Evolutionary conservation across 1,284 basidiomycete genomes (phyloP).

Genomic region (Termitomyces sp.): DNA sequence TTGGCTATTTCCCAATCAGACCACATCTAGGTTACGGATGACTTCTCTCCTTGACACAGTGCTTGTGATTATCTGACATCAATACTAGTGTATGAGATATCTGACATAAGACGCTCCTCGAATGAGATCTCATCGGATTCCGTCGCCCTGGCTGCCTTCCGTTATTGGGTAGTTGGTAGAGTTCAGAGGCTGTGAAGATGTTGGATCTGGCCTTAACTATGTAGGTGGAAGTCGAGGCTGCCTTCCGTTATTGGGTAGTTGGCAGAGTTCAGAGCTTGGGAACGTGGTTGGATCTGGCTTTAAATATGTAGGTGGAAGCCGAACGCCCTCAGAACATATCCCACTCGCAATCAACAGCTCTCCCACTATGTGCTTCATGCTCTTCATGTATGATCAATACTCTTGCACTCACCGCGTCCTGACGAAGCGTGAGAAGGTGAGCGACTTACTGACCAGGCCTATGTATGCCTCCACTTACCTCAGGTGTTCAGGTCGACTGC

Average conservation of each 20-base stretch:
- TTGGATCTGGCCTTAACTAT: background rate
- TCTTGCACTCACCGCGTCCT: constrained; percentile 31
- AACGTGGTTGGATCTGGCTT: background rate
- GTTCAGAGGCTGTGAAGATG: background rate
- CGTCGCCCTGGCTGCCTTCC: background rate
- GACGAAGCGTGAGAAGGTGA: constrained; percentile 34
- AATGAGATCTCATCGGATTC: background rate
- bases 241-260: background rate
- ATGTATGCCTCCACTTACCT: background rate
- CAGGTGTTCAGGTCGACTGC: constrained; percentile 39
- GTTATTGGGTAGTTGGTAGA: background rate
- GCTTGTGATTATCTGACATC: background rate
- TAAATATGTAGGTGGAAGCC: background rate
- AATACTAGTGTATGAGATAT: background rate
- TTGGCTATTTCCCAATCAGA: background rate
- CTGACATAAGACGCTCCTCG: background rate
- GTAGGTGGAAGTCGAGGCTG: background rate
- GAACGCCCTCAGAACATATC: background rate
- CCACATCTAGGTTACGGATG: background rate
- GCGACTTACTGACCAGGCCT: background rate
- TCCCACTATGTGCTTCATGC: constrained; percentile 36
- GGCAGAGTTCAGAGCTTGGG: background rate
- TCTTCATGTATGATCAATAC: constrained; percentile 31
- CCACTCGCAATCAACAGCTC: background rate
- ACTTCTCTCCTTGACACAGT: background rate